A percentile compares a stretch with the other conserved stretches of the same genome.
phyloP scores from a whole-genome alignment of 805 yeast genomes.

The Metschnikowia noctiluminum region DNA sequence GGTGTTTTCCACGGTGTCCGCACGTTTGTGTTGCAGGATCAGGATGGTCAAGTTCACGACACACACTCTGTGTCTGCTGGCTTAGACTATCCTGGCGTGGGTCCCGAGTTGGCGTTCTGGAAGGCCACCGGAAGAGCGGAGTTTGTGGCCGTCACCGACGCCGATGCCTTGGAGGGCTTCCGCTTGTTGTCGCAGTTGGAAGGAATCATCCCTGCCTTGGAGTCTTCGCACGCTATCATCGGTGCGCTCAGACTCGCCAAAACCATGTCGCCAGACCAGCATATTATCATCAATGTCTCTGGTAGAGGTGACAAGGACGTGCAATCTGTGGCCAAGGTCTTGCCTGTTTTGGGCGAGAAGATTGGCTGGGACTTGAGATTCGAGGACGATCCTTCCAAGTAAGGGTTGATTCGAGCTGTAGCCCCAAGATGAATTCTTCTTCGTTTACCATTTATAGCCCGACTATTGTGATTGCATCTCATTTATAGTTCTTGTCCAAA shows the following conservation, averaged over 20 bases:
- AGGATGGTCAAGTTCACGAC: slow-evolving; percentile 95
- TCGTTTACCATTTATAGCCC: no score
- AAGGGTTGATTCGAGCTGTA: neutral
- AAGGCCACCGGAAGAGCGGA: slow-evolving; percentile 89
- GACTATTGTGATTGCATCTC: no score
- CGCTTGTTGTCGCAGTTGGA: slow-evolving; percentile 84
- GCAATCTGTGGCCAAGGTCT: slow-evolving; percentile 91
- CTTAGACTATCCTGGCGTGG: slow-evolving; percentile 98
- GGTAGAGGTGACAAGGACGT: slow-evolving; percentile 99
- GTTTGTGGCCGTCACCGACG: slow-evolving; percentile 89
- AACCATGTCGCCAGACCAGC: slow-evolving; percentile 72
- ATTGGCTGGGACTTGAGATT: slow-evolving; percentile 97
- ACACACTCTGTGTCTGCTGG: slow-evolving; percentile 99
- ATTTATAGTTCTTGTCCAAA: no score
- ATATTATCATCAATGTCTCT: slow-evolving; percentile 83
- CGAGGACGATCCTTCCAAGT: slow-evolving; percentile 47
- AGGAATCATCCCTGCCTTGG: slow-evolving; percentile 98
- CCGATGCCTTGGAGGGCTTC: slow-evolving; percentile 93
- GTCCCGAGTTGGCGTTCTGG: slow-evolving; percentile 97
- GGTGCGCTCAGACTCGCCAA: slow-evolving; percentile 89
- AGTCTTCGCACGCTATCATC: slow-evolving; percentile 92
- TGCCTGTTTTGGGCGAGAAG: slow-evolving; percentile 84
- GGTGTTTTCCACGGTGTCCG: slow-evolving; percentile 99
- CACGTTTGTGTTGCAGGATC: slow-evolving; percentile 86
- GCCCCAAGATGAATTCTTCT: no score